Evolutionary conservation across 345 rosid genomes (phyloP).

Genomic region (Citrus sp.): DNA sequence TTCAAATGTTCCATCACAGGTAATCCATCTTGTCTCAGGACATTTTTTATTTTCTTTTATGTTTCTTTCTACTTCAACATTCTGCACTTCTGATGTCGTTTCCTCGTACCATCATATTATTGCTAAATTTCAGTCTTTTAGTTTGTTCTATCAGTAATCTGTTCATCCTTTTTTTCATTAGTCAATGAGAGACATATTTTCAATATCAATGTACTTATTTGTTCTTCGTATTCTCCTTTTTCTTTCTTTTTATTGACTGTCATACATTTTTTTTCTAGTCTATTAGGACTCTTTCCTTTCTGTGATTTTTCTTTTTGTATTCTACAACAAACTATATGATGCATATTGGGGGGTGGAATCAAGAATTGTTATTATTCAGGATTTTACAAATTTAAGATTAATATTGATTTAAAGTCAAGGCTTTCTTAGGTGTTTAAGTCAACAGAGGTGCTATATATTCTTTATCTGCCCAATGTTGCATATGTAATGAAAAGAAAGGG

Average conservation of each 20-base stretch:
- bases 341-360: no score
- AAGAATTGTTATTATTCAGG: no score
- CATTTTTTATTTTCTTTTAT: background rate
- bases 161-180: background rate
- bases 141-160: background rate
- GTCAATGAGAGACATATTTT: background rate
- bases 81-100: background rate
- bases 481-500: no score
- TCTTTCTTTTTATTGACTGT: background rate
- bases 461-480: no score
- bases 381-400: no score
- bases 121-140: background rate
- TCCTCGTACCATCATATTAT: background rate
- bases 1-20: conserved; percentile 73
- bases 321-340: background rate
- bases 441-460: no score
- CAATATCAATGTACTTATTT: background rate
- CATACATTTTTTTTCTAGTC: background rate
- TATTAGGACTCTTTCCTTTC: background rate
- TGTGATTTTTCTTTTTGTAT: background rate
- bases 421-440: no score
- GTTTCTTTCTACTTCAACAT: background rate
- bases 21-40: conserved; percentile 18
- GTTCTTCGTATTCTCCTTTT: background rate
- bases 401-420: no score